Percentiles rank a stretch among this genome's conserved stretches.
These are phyloP conservation scores for Podochytrium sp. DNA, from an alignment of 192 early-diverging fungal genomes.

Conservation along the genomic window DNA sequence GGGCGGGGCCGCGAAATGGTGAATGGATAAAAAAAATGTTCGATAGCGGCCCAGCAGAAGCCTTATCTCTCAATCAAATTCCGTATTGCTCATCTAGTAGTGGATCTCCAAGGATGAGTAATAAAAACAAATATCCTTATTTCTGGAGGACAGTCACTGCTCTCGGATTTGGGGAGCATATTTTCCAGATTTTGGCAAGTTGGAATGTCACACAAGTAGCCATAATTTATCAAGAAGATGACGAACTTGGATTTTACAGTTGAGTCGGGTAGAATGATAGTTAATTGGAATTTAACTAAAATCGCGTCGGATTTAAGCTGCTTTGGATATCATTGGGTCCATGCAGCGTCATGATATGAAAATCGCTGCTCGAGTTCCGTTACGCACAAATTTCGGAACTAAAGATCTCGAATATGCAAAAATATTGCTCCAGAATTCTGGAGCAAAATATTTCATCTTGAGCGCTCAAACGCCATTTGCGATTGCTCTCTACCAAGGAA, in stretches of 20 bases:
- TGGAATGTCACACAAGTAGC: slow-evolving; percentile 3
- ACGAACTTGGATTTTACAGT: background rate
- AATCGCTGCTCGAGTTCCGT: background rate
- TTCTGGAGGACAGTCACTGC: background rate
- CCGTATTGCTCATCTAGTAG: background rate
- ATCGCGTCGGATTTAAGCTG: background rate
- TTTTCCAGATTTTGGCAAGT: background rate
- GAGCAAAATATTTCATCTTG: background rate
- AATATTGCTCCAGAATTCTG: background rate
- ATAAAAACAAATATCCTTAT: slow-evolving; percentile 9
- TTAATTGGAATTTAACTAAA: background rate
- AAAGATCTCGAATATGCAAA: background rate
- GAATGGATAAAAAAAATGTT: background rate
- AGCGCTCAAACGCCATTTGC: background rate
- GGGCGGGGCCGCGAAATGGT: background rate
- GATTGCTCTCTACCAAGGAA: background rate
- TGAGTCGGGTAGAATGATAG: background rate
- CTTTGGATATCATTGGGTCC: background rate
- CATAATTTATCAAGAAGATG: background rate
- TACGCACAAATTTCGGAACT: background rate
- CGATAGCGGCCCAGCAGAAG: background rate
- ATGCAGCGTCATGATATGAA: background rate
- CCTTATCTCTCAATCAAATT: background rate
- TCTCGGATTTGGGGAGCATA: background rate
- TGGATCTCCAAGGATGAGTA: background rate